Evolutionary conservation across 176 grass and related monocot species (phyloP).

Genomic region (Carex cristatella): DNA sequence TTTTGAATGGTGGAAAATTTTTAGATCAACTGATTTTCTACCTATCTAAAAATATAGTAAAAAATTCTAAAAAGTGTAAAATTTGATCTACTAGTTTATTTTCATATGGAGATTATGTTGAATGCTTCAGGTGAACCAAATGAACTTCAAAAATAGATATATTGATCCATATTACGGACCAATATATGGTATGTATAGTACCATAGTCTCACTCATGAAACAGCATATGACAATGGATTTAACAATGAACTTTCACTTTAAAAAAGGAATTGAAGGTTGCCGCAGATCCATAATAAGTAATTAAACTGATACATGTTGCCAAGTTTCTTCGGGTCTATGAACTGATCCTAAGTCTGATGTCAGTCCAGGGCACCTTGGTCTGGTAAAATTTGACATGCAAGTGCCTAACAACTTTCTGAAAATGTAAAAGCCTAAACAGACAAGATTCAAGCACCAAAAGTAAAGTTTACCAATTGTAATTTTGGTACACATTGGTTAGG

Average conservation of each 20-base stretch:
- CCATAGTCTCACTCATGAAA: not conserved
- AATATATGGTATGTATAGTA: too few species aligned
- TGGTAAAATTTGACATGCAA: constrained; percentile 8
- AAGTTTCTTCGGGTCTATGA: not conserved
- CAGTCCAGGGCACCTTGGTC: not conserved
- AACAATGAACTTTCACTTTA: not conserved
- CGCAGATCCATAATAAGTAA: not conserved
- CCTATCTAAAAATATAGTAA: too few species aligned
- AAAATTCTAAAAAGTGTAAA: too few species aligned
- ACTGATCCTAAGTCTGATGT: not conserved
- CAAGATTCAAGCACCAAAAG: constrained; percentile 6
- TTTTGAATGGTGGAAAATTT: too few species aligned
- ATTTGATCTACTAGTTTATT: too few species aligned
- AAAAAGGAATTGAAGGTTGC: not conserved
- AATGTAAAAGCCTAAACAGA: not conserved
- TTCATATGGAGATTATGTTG: too few species aligned
- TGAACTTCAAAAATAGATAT: too few species aligned
- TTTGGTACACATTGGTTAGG: not conserved
- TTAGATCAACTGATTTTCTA: too few species aligned
- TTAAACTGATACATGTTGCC: not conserved
- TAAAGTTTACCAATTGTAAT: not conserved
- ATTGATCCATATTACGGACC: too few species aligned
- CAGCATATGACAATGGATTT: not conserved
- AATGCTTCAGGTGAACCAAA: too few species aligned
- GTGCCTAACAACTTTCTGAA: not conserved